Evolutionary conservation across 2,329 filamentous ascomycete genomes (phyloP).

Genomic region (Teratosphaeria nubilosa): DNA sequence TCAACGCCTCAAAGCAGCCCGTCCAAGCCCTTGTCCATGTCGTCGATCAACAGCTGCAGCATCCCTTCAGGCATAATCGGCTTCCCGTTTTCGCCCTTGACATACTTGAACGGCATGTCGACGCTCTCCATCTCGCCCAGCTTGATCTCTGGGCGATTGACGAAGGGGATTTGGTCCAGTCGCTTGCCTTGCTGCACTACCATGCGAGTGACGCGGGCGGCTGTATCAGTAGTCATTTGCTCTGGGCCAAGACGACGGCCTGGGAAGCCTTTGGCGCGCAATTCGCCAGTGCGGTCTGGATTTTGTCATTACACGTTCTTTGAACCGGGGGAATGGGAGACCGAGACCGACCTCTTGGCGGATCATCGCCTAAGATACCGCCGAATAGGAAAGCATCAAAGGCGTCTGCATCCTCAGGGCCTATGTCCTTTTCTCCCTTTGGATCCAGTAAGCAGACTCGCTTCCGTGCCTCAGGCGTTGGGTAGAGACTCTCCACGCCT

Average conservation of each 20-base stretch:
- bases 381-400: constrained; percentile 95
- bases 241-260: constrained; percentile 80
- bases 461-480: constrained; percentile 49
- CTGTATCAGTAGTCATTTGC: constrained; percentile 98
- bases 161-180: constrained; percentile 67
- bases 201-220: constrained; percentile 83
- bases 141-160: constrained; percentile 81
- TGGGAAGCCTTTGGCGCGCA: constrained; percentile 85
- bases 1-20: constrained; percentile 52
- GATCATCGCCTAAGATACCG: constrained; percentile 90
- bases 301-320: constrained; percentile 1
- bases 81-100: constrained; percentile 57
- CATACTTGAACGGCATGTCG: constrained; percentile 96
- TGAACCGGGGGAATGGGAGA: not conserved
- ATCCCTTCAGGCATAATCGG: constrained; percentile 96
- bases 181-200: constrained; percentile 73
- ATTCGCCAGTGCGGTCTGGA: constrained; percentile 83
- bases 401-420: constrained; percentile 66
- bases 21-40: constrained; percentile 83
- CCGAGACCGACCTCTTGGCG: constrained; percentile 60
- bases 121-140: constrained; percentile 73
- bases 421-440: constrained; percentile 67
- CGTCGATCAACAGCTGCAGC: constrained; percentile 84
- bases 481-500: constrained; percentile 74
- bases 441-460: constrained; percentile 86